phyloP scores from a whole-genome alignment of 2,329 filamentous ascomycete species.

The Fusarium pseudonygamai region DNA sequence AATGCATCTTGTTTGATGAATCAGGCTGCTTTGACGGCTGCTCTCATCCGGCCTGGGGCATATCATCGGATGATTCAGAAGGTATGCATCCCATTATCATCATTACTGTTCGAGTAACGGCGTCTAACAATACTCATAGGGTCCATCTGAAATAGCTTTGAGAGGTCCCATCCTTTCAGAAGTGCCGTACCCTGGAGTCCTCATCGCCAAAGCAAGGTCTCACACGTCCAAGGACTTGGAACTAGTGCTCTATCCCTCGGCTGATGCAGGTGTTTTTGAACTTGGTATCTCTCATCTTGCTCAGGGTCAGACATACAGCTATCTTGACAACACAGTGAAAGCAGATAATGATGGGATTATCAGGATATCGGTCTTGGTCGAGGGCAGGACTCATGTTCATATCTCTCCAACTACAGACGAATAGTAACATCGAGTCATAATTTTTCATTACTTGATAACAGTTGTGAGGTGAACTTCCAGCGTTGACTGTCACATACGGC shows the following conservation, averaged over 20 bases:
- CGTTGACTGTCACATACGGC: rapidly evolving
- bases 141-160: neutral
- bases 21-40: neutral
- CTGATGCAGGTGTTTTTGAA: neutral
- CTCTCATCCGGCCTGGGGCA: neutral
- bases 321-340: neutral
- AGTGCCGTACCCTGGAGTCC: neutral
- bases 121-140: neutral
- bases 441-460: neutral
- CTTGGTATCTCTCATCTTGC: neutral
- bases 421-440: rapidly evolving
- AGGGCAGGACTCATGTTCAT: neutral
- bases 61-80: neutral
- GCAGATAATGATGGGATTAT: neutral
- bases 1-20: neutral
- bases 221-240: neutral
- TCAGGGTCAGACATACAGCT: neutral
- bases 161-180: neutral
- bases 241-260: neutral
- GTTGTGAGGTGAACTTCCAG: rapidly evolving
- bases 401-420: neutral
- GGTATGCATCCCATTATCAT: rapidly evolving
- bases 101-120: rapidly evolving
- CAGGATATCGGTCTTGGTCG: rapidly evolving
- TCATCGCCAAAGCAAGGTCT: neutral